phyloP scores from a whole-genome alignment of 768 basidiomycete species.

The Tulasnella calospora region DNA sequence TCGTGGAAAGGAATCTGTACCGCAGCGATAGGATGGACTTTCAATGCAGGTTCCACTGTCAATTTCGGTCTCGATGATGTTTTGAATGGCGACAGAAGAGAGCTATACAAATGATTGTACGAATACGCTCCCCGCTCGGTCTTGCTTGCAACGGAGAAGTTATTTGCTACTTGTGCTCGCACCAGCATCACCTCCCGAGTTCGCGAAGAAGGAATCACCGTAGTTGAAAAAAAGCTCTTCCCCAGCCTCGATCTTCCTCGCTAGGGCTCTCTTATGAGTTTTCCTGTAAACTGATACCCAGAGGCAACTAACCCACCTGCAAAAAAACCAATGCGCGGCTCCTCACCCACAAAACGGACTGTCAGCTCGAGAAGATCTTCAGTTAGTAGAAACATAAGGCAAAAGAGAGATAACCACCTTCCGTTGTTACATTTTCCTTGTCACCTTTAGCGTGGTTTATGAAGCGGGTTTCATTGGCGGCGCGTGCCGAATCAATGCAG shows the following conservation, averaged over 20 bases:
- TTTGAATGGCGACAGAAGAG: not conserved
- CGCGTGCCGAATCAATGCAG: conserved; percentile 52
- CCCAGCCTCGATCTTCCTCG: conserved; percentile 39
- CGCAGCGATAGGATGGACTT: not conserved
- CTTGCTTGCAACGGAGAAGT: not conserved
- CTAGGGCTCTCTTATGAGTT: conserved; percentile 35
- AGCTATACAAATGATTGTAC: not conserved
- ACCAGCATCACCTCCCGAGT: not conserved
- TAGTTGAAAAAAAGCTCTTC: conserved; percentile 58
- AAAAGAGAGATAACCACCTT: conserved; percentile 32
- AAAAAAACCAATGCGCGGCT: conserved; percentile 61
- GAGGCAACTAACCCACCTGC: conserved; percentile 43
- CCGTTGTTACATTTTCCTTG: conserved; percentile 42
- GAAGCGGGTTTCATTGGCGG: conserved; percentile 62
- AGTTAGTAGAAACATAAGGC: conserved; percentile 4
- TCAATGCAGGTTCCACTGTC: not conserved
- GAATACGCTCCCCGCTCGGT: too few relatives aligned
- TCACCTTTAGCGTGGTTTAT: conserved; percentile 52
- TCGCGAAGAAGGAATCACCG: conserved; percentile 34
- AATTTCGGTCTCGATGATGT: not conserved
- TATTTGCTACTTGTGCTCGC: not conserved
- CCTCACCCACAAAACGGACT: conserved; percentile 61
- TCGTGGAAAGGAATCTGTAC: not conserved
- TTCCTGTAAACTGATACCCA: not conserved
- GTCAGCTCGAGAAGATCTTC: not conserved